These are phyloP conservation scores for Boletus holoroseus DNA, from an alignment of 1,284 basidiomycete species.

Conservation along the genomic window DNA sequence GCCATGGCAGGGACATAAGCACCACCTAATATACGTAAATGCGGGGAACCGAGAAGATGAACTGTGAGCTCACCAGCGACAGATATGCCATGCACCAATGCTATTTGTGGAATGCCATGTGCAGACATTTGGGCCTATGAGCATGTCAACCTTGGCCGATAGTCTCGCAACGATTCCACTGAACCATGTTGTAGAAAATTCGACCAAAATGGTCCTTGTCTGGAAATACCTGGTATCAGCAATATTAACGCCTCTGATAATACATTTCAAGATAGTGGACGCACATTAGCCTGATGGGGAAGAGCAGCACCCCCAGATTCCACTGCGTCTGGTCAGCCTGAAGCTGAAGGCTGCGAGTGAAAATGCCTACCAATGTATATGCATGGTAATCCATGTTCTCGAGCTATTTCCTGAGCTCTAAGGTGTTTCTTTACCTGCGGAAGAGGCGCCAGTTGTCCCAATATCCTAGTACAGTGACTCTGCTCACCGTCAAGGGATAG, in stretches of 20 bases:
- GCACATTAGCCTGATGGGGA: conserved; percentile 86
- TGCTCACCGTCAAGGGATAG: conserved; percentile 79
- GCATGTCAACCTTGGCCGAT: conserved; percentile 12
- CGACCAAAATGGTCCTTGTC: conserved; percentile 92
- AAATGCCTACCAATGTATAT: conserved; percentile 74
- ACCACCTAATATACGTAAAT: conserved; percentile 47
- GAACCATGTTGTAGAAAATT: conserved; percentile 96
- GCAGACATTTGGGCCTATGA: conserved; percentile 84
- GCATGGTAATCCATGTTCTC: conserved; percentile 86
- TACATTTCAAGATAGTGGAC: background rate
- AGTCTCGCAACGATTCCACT: conserved; percentile 12
- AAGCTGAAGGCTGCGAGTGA: background rate
- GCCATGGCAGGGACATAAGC: conserved; percentile 97
- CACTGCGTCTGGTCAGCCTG: conserved; percentile 44
- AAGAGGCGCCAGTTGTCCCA: conserved; percentile 4
- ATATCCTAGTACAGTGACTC: background rate
- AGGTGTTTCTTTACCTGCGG: conserved; percentile 88
- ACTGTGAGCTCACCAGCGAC: conserved; percentile 60
- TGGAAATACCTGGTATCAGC: conserved; percentile 55
- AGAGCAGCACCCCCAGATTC: conserved; percentile 93
- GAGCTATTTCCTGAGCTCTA: conserved; percentile 88
- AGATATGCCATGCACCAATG: conserved; percentile 90
- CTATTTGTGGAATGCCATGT: conserved; percentile 85
- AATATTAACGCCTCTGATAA: conserved; percentile 12
- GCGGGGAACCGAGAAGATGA: conserved; percentile 4